Conservation (phyloP, 768 basidiomycete species). For the Russula sp. region DNA sequence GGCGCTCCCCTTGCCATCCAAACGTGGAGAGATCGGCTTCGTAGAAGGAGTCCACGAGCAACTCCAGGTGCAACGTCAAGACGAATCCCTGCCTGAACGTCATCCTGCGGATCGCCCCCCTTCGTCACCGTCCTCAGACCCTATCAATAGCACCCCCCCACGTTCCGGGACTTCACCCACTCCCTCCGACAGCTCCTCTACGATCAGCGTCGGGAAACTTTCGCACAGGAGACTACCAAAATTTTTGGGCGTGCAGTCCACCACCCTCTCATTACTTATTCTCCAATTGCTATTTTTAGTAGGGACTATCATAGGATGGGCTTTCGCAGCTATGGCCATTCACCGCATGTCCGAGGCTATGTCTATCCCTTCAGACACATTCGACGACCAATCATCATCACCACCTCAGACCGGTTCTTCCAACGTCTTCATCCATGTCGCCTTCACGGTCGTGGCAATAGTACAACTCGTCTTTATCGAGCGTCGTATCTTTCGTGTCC, state of each 20-base stretch:
- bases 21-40: constrained; percentile 64
- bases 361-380: neutral
- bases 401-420: constrained; percentile 14
- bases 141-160: neutral
- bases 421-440: constrained; percentile 54
- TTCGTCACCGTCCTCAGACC: constrained; percentile 10
- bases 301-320: constrained; percentile 54
- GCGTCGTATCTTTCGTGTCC: constrained; percentile 56
- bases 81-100: constrained; percentile 35
- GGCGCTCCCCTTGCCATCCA: constrained; percentile 57
- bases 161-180: neutral
- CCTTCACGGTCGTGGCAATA: constrained; percentile 48
- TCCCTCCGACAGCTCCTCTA: constrained; percentile 26
- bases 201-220: constrained; percentile 29
- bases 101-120: constrained; percentile 44
- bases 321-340: constrained; percentile 32
- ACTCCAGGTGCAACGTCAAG: constrained; percentile 19
- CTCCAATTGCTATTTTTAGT: constrained; percentile 36
- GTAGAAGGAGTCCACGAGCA: constrained; percentile 36
- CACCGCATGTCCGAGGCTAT: constrained; percentile 16
- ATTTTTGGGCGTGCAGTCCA: constrained; percentile 41
- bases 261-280: constrained; percentile 39
- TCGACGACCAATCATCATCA: neutral
- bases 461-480: constrained; percentile 58
- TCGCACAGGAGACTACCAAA: constrained; percentile 33